phyloP scores from a whole-genome alignment of 108 stramenopile species.

The Nannochloropsis granulata region DNA sequence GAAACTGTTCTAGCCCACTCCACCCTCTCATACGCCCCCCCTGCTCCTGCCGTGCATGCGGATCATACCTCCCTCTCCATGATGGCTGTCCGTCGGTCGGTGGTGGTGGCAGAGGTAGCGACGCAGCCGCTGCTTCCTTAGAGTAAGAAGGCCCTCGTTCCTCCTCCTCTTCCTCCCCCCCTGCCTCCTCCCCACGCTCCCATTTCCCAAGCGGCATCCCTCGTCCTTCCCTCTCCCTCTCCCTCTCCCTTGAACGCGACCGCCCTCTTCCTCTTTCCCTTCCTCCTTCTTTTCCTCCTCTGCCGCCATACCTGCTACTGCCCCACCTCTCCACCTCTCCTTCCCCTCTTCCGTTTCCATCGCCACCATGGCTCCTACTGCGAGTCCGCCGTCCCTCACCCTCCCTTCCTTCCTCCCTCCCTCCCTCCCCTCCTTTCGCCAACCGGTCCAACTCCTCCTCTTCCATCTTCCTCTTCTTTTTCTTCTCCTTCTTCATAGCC shows the following conservation, averaged over 20 bases:
- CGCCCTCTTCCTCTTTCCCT: too few species aligned
- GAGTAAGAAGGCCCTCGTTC: not conserved
- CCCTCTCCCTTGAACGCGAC: too few species aligned
- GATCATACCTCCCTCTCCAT: not conserved
- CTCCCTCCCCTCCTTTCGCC: conserved; percentile 19
- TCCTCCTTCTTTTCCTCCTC: too few species aligned
- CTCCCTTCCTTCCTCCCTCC: not conserved
- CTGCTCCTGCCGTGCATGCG: not conserved
- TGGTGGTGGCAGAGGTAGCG: not conserved
- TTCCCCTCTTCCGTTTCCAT: not conserved
- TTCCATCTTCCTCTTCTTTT: not conserved
- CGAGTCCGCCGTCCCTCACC: too few species aligned
- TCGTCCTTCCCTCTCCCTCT: too few species aligned
- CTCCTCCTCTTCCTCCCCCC: not conserved
- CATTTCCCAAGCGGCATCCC: not conserved
- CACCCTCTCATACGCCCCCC: not conserved
- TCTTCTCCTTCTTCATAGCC: conserved; percentile 11
- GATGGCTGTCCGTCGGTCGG: not conserved
- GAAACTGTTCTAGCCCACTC: too few species aligned
- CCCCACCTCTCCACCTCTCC: not conserved
- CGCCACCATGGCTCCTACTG: too few species aligned
- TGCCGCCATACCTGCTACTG: too few species aligned
- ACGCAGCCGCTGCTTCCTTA: not conserved
- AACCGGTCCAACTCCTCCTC: not conserved
- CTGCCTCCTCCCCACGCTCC: not conserved